Base-by-base conservation (phyloP, 2,329 filamentous ascomycete species). In the Fusarium sp. region DNA sequence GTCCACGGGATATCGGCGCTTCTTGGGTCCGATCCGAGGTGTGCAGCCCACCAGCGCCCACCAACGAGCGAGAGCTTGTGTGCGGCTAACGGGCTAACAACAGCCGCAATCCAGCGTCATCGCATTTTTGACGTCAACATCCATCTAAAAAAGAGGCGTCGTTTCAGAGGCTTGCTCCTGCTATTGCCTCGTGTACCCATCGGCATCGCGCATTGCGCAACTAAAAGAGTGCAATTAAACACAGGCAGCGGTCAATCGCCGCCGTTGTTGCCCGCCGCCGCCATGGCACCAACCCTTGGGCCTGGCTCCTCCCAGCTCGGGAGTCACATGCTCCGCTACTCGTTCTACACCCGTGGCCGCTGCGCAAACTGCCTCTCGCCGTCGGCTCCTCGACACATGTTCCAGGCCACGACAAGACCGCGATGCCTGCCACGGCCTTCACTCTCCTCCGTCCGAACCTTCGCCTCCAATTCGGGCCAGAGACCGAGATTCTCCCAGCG, bases 401-500 rank as follows among this genome's bases (percentile, higher is more conserved):
- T 72, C 60, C 60, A 62, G 65, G 57, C 53, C 67, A 65, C 73
- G 55, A 68, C 67, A 48, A 72, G 50, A 72, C 71, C 72, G 70
- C 71, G 69, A 75, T 72, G 62, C 68, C 70, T 67, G 43, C 72
- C 71, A 56, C 72, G 70, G 65, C 59, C 62, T 34, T 73, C 73
- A 40, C 68, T 66, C 59, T 61, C 65, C 52, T 75, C 73, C 40
- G 61, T 73, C 51, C 79, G 79, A 46, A 72, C 63, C 51, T 81
- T 79, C 34, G 75, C 80, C 37, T 79, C 78, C 61, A 73, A 71
- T 70, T 80, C 84, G 43, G 82, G 83, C 59, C 82, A 82, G 66
- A 79, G 83, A 67, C 84, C 82, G 39, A 82, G 82, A 62, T 88
- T 88, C 78, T 84, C 86, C 31, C 84, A 86, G 51, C 84, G 85